Base-by-base conservation (phyloP, 2,329 filamentous ascomycete genomes). In the Xylaria sp. region DNA sequence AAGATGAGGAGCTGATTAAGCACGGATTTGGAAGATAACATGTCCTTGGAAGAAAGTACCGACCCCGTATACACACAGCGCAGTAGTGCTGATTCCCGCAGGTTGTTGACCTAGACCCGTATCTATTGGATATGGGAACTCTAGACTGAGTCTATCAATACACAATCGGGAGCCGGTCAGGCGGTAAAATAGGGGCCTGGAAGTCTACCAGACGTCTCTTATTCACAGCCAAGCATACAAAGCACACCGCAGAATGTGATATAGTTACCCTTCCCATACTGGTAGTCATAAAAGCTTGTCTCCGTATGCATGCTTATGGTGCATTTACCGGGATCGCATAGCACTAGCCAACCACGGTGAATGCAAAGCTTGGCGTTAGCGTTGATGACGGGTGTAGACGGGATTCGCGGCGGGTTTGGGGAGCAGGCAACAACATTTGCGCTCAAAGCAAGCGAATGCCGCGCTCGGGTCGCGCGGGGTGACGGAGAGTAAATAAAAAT, bases 51-150 rank as follows among this genome's bases (percentile, higher is more conserved):
- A 45, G 28, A 6, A 51, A 15, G 15, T 47, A 23, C 23, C 25
- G 45, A n/a, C 7, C 31, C 15, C n/a, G 9, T 12, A 31, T 23
- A 31, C 14, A 23, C 23, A 17, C 11, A 31, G 45, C 45, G 11
- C 17, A 47, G 23, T 14, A 47, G 11, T 47, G 12, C 45, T 33
- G 45, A 31, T n/a, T 33, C 45, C 28, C 19, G 28, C 40, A 45
- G 25, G 12, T 55, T 35, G 45, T 45, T 46, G 15, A 45, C n/a
- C 15, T 23, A n/a, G 15, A 5, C 35, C 35, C 14, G 35, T 8
- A 55, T 46, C 15, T 17, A 46, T 55, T 46, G 17, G 52, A 21
- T 55, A 54, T 43, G 33, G 43, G 51, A 54, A 23, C 37, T 43
- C 38, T 15, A 12, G 28, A 38, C 38, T 43, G 51, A 42, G 38